Evolutionary conservation across 2,329 filamentous ascomycete species (phyloP), one percentile per base, ranked within the genome.

Genomic region (Arthrobotrys sinensis): DNA sequence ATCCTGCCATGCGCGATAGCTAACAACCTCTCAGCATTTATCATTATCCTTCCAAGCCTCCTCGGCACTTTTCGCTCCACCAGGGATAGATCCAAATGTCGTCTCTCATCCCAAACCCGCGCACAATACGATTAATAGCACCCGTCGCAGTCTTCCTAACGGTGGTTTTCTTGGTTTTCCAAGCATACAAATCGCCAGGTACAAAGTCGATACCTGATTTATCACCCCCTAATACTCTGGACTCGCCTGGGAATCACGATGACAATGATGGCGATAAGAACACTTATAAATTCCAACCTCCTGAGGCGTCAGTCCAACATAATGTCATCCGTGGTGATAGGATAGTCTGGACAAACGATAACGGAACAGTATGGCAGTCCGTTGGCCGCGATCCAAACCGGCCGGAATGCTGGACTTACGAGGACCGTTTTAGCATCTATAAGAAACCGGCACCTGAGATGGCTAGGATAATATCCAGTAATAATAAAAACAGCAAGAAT

Each of bases 341-440:
- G 14, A 45, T 71, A 46, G 43, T 50, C 14, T 71, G 66, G 73
- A 77, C 73, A 8, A 32, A 34, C 5, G 73, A 71, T 45, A 62
- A 60, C 10, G 24, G 12, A 7, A 77, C 73, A 11, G 36, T 60
- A 14, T 77, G 73, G 73, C 73, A 77, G 6, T 77, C 73, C 2
- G 73, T 77, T n/a, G 66, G 66, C 5, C 73, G 73, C 11, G 38
- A 53, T 38, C 73, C 73, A 4, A 70, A 62, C 14, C 57, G 66
- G 16, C 66, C 46, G 0, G 66, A 60, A n/a, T 77, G 72, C 60
- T 77, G 73, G 73, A 77, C 66, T 7, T 77, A 62, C 67, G 52
- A 71, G 1, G 73, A 77, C 14, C 73, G 73, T 1, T 77, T 62
- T 32, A 50, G 60, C 7, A 48, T 62, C n/a, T 71, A 77, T 66